Percentiles rank a stretch among this genome's conserved stretches.
Evolutionary conservation across 2,329 filamentous ascomycete genomes (phyloP).

Genomic region (Pseudophaeomoniella oleicola): DNA sequence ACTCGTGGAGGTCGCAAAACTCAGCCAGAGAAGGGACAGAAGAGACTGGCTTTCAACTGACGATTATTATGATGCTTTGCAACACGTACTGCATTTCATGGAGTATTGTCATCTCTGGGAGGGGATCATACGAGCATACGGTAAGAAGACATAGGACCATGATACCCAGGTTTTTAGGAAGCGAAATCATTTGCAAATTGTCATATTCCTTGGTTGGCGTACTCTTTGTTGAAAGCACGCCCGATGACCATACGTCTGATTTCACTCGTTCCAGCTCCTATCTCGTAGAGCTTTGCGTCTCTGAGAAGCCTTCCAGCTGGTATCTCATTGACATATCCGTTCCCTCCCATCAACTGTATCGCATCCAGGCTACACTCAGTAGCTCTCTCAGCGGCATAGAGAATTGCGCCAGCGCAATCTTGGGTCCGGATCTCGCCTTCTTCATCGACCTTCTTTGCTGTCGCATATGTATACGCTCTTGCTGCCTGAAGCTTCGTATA

Average conservation of each 20-base stretch:
- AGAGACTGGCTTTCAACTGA: constrained; percentile 12
- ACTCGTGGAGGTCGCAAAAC: constrained; percentile 8
- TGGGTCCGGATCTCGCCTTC: constrained; percentile 60
- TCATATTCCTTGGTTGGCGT: constrained; percentile 20
- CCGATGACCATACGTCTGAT: constrained; percentile 91
- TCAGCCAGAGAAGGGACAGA: constrained; percentile 10
- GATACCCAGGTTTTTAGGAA: too few relatives aligned
- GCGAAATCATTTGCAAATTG: background rate
- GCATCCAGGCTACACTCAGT: constrained; percentile 77
- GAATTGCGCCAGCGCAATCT: constrained; percentile 85
- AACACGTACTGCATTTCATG: too few relatives aligned
- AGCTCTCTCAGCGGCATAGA: constrained; percentile 83
- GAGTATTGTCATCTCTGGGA: too few relatives aligned
- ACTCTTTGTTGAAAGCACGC: constrained; percentile 79
- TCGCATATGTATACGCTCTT: constrained; percentile 74
- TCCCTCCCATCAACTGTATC: constrained; percentile 85
- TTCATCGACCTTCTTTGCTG: constrained; percentile 69
- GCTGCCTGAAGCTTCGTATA: constrained; percentile 83
- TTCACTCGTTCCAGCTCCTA: constrained; percentile 91
- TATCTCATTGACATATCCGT: constrained; percentile 94
- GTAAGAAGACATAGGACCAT: too few relatives aligned
- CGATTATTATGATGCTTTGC: too few relatives aligned
- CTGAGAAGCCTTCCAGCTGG: constrained; percentile 72
- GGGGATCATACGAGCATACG: too few relatives aligned
- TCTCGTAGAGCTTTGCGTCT: constrained; percentile 77